Evolutionary conservation across 306 rosid species (phyloP).

Genomic region (Amphicarpaea edgeworthii): DNA sequence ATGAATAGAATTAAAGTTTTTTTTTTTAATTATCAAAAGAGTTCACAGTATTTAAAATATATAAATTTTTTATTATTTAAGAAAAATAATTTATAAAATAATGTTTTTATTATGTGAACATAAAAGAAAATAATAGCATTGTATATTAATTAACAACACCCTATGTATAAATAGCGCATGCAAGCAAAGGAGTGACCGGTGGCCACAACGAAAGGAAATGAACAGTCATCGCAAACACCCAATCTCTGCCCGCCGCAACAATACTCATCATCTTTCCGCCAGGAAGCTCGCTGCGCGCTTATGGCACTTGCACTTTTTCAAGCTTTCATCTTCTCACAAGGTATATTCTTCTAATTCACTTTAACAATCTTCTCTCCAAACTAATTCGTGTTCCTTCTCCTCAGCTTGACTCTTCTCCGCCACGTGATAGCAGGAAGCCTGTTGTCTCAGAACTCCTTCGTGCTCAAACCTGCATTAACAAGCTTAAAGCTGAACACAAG

Average conservation of each 20-base stretch:
- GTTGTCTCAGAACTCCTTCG: conserved; percentile 48
- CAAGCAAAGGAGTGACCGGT: too few species aligned
- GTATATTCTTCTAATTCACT: background rate
- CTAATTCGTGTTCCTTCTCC: background rate
- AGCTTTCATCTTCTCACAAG: conserved; percentile 29
- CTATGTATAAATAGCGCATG: too few species aligned
- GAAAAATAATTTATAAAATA: too few species aligned
- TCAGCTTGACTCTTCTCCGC: conserved; percentile 39
- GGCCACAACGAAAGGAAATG: too few species aligned
- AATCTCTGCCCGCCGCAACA: background rate
- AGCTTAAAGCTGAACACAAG: conserved; percentile 50
- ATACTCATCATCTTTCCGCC: conserved; percentile 45
- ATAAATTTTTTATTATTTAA: too few species aligned
- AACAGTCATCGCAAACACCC: conserved; percentile 34
- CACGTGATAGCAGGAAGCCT: conserved; percentile 35
- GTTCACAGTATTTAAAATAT: too few species aligned
- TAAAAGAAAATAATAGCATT: too few species aligned
- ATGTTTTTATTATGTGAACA: too few species aligned
- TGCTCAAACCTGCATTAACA: conserved; percentile 45
- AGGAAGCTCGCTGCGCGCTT: conserved; percentile 71
- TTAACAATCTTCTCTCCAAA: too few species aligned
- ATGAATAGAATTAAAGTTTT: too few species aligned
- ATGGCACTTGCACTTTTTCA: conserved; percentile 54
- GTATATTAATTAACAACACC: too few species aligned
- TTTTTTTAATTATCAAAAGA: too few species aligned